These are phyloP conservation scores for Austropuccinia psidii DNA, from an alignment of 1,284 basidiomycete species.

Conservation along the genomic window DNA sequence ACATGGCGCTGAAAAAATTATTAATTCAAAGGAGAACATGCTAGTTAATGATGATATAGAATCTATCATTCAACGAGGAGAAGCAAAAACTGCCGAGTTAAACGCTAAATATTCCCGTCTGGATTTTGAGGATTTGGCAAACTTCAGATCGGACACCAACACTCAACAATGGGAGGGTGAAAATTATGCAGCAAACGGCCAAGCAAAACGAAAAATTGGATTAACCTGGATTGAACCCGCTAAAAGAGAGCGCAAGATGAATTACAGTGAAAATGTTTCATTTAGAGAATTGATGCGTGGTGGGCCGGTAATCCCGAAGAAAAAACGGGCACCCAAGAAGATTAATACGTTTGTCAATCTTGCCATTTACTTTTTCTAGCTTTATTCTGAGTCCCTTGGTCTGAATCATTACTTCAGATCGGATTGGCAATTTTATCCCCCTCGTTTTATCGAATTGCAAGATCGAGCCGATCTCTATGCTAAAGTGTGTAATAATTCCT, in stretches of 20 bases:
- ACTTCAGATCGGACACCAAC: slow-evolving; percentile 82
- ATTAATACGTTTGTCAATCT: slow-evolving; percentile 5
- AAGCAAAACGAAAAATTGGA: slow-evolving; percentile 61
- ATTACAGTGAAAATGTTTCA: slow-evolving; percentile 67
- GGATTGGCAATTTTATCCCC: slow-evolving; percentile 96
- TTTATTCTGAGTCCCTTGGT: not conserved
- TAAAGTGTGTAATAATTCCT: slow-evolving; percentile 41
- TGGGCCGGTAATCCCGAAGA: slow-evolving; percentile 60
- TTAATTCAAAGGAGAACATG: slow-evolving; percentile 61
- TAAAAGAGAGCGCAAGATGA: slow-evolving; percentile 90
- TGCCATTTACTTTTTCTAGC: not conserved
- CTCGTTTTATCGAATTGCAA: slow-evolving; percentile 70
- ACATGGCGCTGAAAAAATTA: slow-evolving; percentile 94
- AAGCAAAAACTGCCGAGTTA: slow-evolving; percentile 79
- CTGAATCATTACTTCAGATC: slow-evolving; percentile 54
- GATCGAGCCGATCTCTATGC: slow-evolving; percentile 59
- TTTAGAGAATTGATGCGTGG: slow-evolving; percentile 86
- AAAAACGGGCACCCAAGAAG: slow-evolving; percentile 72
- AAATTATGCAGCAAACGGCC: slow-evolving; percentile 58
- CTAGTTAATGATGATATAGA: slow-evolving; percentile 89
- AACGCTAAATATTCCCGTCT: slow-evolving; percentile 88
- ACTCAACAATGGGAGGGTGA: slow-evolving; percentile 82
- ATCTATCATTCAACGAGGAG: slow-evolving; percentile 81
- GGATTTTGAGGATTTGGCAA: slow-evolving; percentile 89
- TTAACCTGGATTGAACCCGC: slow-evolving; percentile 80